Evolutionary conservation across 108 stramenopile species (phyloP).

Genomic region (Conticribra weissflogii): DNA sequence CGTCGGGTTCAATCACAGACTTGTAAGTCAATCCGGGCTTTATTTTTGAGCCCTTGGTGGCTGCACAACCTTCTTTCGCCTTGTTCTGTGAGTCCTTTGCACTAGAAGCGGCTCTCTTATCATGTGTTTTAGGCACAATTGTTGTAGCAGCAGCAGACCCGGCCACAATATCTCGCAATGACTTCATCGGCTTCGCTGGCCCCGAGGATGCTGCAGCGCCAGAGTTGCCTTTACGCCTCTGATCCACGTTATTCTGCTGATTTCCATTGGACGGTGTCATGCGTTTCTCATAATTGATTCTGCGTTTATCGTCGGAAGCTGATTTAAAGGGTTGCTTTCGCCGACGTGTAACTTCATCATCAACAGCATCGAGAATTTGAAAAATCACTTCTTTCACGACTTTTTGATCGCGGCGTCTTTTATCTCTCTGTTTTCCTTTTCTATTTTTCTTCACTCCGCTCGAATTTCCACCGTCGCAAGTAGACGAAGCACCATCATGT

Average conservation of each 20-base stretch:
- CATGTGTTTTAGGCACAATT: neutral
- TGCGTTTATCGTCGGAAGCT: neutral
- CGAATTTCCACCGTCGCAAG: neutral
- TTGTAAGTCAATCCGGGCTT: slow-evolving; percentile 50
- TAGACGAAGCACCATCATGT: slow-evolving; percentile 2
- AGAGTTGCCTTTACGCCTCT: slow-evolving; percentile 19
- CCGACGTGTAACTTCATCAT: slow-evolving; percentile 51
- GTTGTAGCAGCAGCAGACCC: slow-evolving; percentile 12
- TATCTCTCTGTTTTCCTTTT: slow-evolving; percentile 44
- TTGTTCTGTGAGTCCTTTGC: slow-evolving; percentile 7
- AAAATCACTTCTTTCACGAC: slow-evolving; percentile 60
- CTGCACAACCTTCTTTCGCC: slow-evolving; percentile 13
- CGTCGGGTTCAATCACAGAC: slow-evolving; percentile 44
- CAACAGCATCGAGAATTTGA: slow-evolving; percentile 65
- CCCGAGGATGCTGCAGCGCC: neutral
- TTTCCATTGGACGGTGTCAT: slow-evolving; percentile 4
- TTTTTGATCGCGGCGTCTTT: slow-evolving; percentile 21
- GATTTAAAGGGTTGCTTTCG: slow-evolving; percentile 17
- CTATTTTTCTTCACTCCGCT: slow-evolving; percentile 27
- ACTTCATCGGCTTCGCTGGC: slow-evolving; percentile 21
- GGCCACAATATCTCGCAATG: slow-evolving; percentile 33
- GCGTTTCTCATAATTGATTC: slow-evolving; percentile 22
- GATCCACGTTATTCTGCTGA: slow-evolving; percentile 16
- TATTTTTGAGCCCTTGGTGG: slow-evolving; percentile 25
- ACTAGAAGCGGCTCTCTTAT: neutral